Conservation (phyloP, 2,329 filamentous ascomycete genomes). For the Pestalotiopsis fici region DNA sequence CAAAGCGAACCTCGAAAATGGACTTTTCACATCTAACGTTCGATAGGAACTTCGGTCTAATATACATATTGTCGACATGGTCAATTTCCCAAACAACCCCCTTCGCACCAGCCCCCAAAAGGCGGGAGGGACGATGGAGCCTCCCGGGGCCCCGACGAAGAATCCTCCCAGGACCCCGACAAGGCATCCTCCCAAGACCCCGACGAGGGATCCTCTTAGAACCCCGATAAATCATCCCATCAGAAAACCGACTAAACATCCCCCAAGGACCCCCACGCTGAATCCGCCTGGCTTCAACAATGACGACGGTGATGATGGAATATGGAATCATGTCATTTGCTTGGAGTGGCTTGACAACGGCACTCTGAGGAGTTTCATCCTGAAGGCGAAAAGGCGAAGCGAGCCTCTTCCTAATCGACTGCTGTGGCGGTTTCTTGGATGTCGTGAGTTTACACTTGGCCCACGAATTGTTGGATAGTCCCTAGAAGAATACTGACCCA, state of each 20-base stretch:
- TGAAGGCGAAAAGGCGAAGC: not conserved
- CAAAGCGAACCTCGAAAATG: not conserved
- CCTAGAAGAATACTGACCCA: not conserved
- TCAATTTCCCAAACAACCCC: not conserved
- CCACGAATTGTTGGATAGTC: not conserved
- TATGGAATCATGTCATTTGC: not conserved
- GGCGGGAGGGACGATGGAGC: no score
- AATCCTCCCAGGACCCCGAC: no score
- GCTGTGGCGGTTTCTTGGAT: not conserved
- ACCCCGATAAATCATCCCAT: no score
- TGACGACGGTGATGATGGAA: not conserved
- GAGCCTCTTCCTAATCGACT: not conserved
- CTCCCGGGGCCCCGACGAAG: no score
- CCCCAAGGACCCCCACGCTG: no score
- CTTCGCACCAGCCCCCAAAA: no score
- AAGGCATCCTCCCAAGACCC: no score
- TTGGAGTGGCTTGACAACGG: constrained; percentile 3
- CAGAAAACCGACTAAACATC: no score
- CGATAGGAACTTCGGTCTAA: not conserved
- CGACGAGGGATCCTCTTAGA: no score
- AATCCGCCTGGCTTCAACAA: no score
- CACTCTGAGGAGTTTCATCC: not conserved
- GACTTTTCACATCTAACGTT: not conserved
- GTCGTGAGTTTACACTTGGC: not conserved
- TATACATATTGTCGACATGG: not conserved